Evolutionary conservation across 164 flowering plant genomes (phyloP), one percentile per base, ranked within the genome.

Genomic region (Santalum album): DNA sequence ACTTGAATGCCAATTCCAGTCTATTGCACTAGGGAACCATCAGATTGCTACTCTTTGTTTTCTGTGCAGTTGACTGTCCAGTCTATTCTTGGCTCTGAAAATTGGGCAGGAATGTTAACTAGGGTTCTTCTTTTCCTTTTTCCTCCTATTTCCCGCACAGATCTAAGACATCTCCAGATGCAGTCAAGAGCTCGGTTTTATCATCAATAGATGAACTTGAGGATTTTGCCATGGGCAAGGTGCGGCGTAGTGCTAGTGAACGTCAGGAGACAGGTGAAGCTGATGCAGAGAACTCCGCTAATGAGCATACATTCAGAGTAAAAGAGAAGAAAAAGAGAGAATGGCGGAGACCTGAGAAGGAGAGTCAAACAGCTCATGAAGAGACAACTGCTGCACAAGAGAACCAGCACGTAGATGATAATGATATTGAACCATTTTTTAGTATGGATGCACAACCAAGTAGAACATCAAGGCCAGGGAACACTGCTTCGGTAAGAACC

Each of bases 131-230:
- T 42, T n/a, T 42, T 10, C 45, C 21, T 12, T 4, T 5, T 42
- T 42, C 29, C 20, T 7, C 47, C 20, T 22, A 24, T 44, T 39
- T 3, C 11, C 20, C 1, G 26, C 45, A 42, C 45, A 42, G 45
- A 5, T 7, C 15, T 18, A 42, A 42, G 21, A 1, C 45, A 42
- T 5, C 45, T 18, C 20, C 15, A 43, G 23, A 42, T 61, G 57
- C 71, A 65, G 72, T 26, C 16, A 70, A 55, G 47, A 58, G 61
- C 46, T 55, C 70, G 9, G 59, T 11, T 51, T 61, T 26, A n/a
- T 69, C 81, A 43, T 42, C 73, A 4, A 65, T 75, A 46, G 78
- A 77, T 61, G 84, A 67, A 39, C 74, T 80, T 51, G 79, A 77
- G 63, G 64, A 64, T 22, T 79, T 79, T 69, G 73, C 73, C 35